phyloP scores from a whole-genome alignment of 805 yeast species.

The Grigorovia humatica region DNA sequence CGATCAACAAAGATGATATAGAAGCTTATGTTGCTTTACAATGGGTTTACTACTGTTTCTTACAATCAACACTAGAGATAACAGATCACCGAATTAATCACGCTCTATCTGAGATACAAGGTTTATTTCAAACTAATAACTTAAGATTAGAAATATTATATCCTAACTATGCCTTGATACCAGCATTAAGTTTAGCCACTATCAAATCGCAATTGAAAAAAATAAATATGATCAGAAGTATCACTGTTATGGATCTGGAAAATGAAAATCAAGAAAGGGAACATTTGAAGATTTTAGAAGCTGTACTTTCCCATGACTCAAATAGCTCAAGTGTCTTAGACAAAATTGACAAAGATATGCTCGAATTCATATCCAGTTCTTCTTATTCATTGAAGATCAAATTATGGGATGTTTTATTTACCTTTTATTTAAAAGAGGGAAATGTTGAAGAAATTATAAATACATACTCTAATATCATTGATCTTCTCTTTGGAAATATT shows the following conservation, averaged over 20 bases:
- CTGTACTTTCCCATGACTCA: constrained; percentile 31
- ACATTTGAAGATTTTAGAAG: constrained; percentile 34
- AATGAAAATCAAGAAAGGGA: constrained; percentile 9
- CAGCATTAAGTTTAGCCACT: constrained; percentile 39
- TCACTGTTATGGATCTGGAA: constrained; percentile 12
- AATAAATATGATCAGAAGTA: constrained; percentile 44
- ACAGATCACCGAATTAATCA: constrained; percentile 26
- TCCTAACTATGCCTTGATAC: constrained; percentile 52
- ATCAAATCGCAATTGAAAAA: constrained; percentile 59
- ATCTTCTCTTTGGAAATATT: constrained; percentile 33
- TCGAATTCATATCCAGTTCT: constrained; percentile 48
- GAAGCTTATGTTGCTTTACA: constrained; percentile 27
- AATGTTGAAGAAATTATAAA: constrained; percentile 30
- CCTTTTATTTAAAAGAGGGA: constrained; percentile 34
- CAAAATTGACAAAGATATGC: constrained; percentile 39
- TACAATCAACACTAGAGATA: constrained; percentile 33
- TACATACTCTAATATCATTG: constrained; percentile 45
- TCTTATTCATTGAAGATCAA: constrained; percentile 58
- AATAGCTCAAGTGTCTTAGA: background rate
- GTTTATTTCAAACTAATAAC: constrained; percentile 7
- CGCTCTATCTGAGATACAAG: constrained; percentile 18
- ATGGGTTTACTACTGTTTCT: constrained; percentile 41
- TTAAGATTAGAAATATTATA: constrained; percentile 29
- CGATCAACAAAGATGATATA: constrained; percentile 5
- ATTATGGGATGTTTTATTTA: constrained; percentile 65